A percentile compares a stretch with the other conserved stretches of the same genome.
These are phyloP conservation scores for Phytopythium aichiense DNA, from an alignment of 352 stramenopile genomes.

Conservation along the genomic window DNA sequence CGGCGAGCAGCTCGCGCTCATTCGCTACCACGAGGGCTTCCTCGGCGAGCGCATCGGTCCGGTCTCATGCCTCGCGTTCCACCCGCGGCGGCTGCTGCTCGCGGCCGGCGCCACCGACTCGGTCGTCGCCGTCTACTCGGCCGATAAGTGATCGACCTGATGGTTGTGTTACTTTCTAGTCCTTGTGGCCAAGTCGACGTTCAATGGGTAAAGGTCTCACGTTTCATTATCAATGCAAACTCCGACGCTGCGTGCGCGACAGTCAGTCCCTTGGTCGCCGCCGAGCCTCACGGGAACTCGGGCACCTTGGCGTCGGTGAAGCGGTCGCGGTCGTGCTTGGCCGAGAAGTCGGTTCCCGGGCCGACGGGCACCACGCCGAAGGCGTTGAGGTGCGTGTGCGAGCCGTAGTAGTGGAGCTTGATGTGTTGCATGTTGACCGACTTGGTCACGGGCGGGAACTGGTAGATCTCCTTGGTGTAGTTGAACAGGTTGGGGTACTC, in stretches of 20 bases:
- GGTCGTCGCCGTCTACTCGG: slow-evolving; percentile 93
- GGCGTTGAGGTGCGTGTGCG: slow-evolving; percentile 91
- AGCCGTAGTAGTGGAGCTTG: slow-evolving; percentile 96
- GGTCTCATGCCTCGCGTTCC: slow-evolving; percentile 96
- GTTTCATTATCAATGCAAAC: neutral
- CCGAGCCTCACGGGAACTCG: slow-evolving; percentile 14
- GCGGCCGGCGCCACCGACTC: slow-evolving; percentile 95
- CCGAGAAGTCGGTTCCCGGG: slow-evolving; percentile 41
- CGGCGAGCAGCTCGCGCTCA: slow-evolving; percentile 77
- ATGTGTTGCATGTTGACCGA: slow-evolving; percentile 96
- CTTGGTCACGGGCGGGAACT: slow-evolving; percentile 84
- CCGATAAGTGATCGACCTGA: slow-evolving; percentile 46
- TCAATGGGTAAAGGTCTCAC: neutral
- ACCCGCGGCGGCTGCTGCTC: slow-evolving; percentile 94
- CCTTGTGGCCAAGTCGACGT: neutral
- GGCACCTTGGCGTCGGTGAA: slow-evolving; percentile 39
- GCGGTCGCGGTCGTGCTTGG: slow-evolving; percentile 63
- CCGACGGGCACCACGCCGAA: slow-evolving; percentile 92
- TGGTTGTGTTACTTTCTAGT: neutral
- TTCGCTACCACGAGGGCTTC: slow-evolving; percentile 96
- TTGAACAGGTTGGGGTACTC: slow-evolving; percentile 87
- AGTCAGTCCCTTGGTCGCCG: slow-evolving; percentile 11
- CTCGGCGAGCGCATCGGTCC: slow-evolving; percentile 95
- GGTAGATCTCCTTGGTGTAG: slow-evolving; percentile 89
- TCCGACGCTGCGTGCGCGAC: neutral